Base-by-base conservation (phyloP, 371 early-diverging fungal species). In the Actinomortierella wolfii region DNA sequence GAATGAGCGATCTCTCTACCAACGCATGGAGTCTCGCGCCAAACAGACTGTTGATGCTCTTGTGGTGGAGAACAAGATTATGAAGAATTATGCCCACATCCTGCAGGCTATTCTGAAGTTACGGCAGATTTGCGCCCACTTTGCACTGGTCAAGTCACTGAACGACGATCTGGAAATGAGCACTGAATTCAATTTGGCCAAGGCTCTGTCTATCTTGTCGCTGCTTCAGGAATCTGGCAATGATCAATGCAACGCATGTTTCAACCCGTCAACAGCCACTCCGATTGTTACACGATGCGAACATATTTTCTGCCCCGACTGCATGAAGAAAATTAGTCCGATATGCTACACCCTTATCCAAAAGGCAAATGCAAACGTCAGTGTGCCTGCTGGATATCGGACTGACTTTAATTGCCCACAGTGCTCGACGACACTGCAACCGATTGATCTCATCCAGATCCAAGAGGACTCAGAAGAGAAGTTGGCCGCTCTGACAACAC, bases 21-120 rank as follows among this genome's bases (percentile, higher is more conserved):
- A 81, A 18, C 57, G 68, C 14, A 61, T 79, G 67, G 78, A 78
- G 54, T 52, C 57, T 21, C 56, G 71, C n/a, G 78, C 77, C 26
- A 61, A 77, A 42, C 60, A 70, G 44, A 67, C 80, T 21, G 82
- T 80, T 61, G 42, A 77, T 41, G 54, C 64, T 46, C 65, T 81
- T 51, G 68, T 78, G 25, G 64, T 69, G 13, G 68, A 64, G 21
- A 81, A 83, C 45, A 78, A 67, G 34, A 82, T 84, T 49, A 80
- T 82, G 81, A 78, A 79, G 67, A 76, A 85, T 57, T 89, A 87
- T 54, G 84, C 83, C 15, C 78, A 82, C 46, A 67, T 91, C 28
- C 54, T 91, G 25, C 80, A 81, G 58, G 71, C 83, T 6, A 70
- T 89, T 40, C 52, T 87, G 56, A 65, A 85, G 54, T 62, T 90